Percentiles rank a stretch among this genome's conserved stretches.
Conservation (phyloP, 495 filamentous ascomycete species). For the Talaromyces proteolyticus region DNA sequence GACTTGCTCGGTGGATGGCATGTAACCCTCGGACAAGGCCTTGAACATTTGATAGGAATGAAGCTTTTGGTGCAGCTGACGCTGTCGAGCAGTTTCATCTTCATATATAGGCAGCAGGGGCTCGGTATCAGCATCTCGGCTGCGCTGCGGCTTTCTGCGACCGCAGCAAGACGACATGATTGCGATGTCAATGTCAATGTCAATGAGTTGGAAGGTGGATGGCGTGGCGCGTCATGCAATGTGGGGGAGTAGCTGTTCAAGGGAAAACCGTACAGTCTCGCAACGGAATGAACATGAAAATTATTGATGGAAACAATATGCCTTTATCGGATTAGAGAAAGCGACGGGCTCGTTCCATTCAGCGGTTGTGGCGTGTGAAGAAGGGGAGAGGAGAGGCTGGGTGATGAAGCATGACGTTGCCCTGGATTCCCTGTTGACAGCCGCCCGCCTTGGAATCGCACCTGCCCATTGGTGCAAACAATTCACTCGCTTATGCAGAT, state of each 20-base stretch:
- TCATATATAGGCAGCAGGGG: conserved; percentile 81
- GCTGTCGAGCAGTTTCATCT: conserved; percentile 75
- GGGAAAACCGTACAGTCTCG: too few relatives aligned
- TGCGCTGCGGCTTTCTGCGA: conserved; percentile 27
- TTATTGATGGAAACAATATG: too few relatives aligned
- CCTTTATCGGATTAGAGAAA: too few relatives aligned
- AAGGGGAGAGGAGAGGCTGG: background rate
- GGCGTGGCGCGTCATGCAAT: too few relatives aligned
- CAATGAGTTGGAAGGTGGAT: too few relatives aligned
- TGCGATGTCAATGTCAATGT: too few relatives aligned
- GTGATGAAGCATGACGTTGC: background rate
- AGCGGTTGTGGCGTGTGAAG: background rate
- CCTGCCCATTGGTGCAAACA: background rate
- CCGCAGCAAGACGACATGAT: conserved; percentile 52
- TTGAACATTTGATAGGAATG: conserved; percentile 89
- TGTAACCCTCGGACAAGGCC: conserved; percentile 78
- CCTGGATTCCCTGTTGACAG: background rate
- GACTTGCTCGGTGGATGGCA: conserved; percentile 84
- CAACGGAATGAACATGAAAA: too few relatives aligned
- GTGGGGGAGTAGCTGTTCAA: too few relatives aligned
- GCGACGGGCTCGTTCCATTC: too few relatives aligned
- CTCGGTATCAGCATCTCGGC: conserved; percentile 50
- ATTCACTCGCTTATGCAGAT: background rate
- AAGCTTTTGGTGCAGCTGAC: conserved; percentile 72
- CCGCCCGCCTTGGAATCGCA: too few relatives aligned